These are phyloP conservation scores for Solanum neorickii DNA, from an alignment of 257 asterid species.

Conservation along the genomic window DNA sequence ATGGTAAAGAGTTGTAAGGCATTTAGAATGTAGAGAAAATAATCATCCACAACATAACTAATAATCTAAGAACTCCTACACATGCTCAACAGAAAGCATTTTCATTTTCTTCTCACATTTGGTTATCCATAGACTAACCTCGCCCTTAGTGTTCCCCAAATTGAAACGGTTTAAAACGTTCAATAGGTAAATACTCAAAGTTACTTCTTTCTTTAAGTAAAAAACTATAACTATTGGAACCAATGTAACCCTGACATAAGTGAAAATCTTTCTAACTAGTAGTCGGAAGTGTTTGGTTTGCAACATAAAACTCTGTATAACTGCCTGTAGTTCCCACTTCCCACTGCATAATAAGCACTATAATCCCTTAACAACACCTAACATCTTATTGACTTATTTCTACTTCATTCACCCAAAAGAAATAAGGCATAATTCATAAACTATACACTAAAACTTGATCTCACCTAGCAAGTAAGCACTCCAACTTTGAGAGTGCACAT, in stretches of 20 bases:
- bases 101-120: background rate
- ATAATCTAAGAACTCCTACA: background rate
- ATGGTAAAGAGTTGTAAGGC: background rate
- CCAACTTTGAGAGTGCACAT: background rate
- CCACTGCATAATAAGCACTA: background rate
- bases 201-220: background rate
- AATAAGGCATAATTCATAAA: background rate
- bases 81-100: background rate
- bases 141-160: background rate
- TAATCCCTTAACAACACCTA: background rate
- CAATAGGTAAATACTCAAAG: background rate
- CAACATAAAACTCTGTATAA: background rate
- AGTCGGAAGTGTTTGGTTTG: background rate
- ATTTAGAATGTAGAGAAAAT: background rate
- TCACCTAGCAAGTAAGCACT: background rate
- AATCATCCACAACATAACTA: background rate
- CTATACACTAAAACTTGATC: background rate
- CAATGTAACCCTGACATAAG: background rate
- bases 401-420: background rate
- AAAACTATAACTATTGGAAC: background rate
- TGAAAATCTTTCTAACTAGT: background rate
- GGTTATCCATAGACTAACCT: background rate
- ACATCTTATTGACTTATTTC: background rate
- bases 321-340: background rate
- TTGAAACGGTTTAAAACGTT: background rate